phyloP scores from a whole-genome alignment of 768 basidiomycete genomes.

The Austroboletus eburneus region DNA sequence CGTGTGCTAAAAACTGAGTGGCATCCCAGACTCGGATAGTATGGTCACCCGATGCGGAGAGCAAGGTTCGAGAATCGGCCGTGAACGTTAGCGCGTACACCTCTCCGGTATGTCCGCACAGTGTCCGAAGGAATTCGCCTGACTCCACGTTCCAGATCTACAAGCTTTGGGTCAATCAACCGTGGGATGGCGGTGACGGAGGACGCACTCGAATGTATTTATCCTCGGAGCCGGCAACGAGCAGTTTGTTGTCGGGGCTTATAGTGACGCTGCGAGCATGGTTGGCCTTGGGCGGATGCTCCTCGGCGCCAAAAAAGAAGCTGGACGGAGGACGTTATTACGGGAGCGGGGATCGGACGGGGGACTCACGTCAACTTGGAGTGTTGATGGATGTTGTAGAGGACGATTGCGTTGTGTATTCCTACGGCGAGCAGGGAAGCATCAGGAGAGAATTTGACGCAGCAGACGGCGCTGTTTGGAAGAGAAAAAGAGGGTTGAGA shows the following conservation, averaged over 20 bases:
- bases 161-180: conserved; percentile 3
- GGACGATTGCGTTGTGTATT: conserved; percentile 27
- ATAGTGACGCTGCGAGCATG: conserved; percentile 31
- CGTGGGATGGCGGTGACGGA: not conserved
- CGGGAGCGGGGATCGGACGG: not conserved
- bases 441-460: conserved; percentile 30
- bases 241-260: conserved; percentile 28
- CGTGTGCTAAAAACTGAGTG: conserved; percentile 20
- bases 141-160: conserved; percentile 28
- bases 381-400: conserved; percentile 25
- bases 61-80: conserved; percentile 29
- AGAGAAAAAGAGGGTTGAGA: not conserved
- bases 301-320: conserved; percentile 26
- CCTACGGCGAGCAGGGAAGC: conserved; percentile 31
- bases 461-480: conserved; percentile 27
- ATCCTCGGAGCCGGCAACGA: conserved; percentile 34
- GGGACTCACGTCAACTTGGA: conserved; percentile 27
- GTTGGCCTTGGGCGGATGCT: conserved; percentile 19
- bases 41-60: conserved; percentile 36
- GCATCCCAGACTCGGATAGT: conserved; percentile 35
- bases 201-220: conserved; percentile 29
- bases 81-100: conserved; percentile 37
- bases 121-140: conserved; percentile 24
- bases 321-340: conserved; percentile 8
- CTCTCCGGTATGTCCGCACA: conserved; percentile 31